Conservation (phyloP, 495 filamentous ascomycete genomes). For the Penicillium cataractarum region DNA sequence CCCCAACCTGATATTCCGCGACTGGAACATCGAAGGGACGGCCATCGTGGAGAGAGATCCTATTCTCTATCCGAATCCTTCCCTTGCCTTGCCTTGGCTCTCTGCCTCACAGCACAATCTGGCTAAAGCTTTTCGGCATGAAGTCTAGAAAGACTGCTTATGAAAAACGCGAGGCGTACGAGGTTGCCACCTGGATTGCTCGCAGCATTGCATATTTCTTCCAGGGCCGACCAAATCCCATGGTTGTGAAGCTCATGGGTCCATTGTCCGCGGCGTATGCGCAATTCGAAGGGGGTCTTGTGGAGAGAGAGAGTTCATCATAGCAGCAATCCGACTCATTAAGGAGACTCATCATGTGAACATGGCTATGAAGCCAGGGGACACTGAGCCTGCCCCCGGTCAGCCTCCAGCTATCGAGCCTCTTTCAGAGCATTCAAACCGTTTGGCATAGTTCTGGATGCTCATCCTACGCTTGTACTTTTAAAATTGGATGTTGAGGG, state of each 20-base stretch:
- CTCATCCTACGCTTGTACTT: too few relatives aligned
- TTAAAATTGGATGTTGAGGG: too few relatives aligned
- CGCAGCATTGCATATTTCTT: background rate
- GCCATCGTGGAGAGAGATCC: background rate
- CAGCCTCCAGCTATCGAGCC: too few relatives aligned
- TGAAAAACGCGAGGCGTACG: background rate
- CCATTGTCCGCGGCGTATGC: background rate
- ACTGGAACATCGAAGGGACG: background rate
- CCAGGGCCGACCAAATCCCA: background rate
- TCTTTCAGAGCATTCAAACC: background rate
- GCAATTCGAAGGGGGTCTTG: background rate
- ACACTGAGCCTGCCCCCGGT: too few relatives aligned
- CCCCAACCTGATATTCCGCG: background rate
- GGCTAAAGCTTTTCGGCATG: background rate
- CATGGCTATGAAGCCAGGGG: background rate
- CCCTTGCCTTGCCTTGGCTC: background rate
- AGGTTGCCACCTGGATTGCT: background rate
- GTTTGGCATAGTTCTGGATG: too few relatives aligned
- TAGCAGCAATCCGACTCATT: background rate
- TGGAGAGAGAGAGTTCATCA: background rate
- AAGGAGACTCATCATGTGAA: background rate
- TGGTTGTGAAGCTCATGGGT: background rate
- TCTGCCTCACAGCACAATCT: background rate
- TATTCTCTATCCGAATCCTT: background rate
- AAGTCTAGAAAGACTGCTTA: background rate